A percentile compares a stretch with the other conserved stretches of the same genome.
phyloP scores from a whole-genome alignment of 2,329 filamentous ascomycete genomes.

The Sclerotinia subarctica region DNA sequence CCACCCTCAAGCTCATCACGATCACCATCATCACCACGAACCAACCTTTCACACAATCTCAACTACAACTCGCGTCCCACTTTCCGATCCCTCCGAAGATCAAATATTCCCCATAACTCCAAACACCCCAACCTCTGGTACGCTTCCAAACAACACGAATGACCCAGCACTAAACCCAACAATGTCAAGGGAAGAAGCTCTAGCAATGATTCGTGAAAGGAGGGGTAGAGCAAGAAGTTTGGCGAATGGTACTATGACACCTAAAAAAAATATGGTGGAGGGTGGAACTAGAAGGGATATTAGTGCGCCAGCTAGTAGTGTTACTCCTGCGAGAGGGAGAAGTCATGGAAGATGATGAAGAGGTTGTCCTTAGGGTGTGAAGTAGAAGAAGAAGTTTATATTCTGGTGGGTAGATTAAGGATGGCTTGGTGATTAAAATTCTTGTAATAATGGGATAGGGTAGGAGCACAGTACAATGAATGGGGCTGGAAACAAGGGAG shows the following conservation, averaged over 20 bases:
- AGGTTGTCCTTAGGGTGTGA: background rate
- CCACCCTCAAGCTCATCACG: conserved; percentile 18
- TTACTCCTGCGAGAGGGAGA: conserved; percentile 30
- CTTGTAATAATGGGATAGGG: conserved; percentile 1
- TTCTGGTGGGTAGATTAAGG: background rate
- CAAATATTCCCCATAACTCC: background rate
- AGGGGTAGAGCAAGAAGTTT: conserved; percentile 68
- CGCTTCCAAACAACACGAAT: conserved; percentile 20
- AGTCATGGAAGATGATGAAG: conserved; percentile 7
- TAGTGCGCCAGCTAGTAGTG: conserved; percentile 35
- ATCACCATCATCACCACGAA: conserved; percentile 31
- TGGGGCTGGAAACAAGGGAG: background rate
- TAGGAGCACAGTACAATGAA: background rate
- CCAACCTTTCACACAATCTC: conserved; percentile 37
- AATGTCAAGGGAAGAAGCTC: conserved; percentile 69
- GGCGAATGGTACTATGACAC: conserved; percentile 60
- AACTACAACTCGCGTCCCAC: conserved; percentile 38
- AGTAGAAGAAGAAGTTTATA: background rate
- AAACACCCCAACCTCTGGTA: conserved; percentile 24
- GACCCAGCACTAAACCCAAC: conserved; percentile 61
- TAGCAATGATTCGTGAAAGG: conserved; percentile 71
- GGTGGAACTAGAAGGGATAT: conserved; percentile 34
- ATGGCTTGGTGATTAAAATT: background rate
- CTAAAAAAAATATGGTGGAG: conserved; percentile 45
- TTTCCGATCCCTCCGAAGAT: conserved; percentile 31